These are phyloP conservation scores for Boletales sp. DNA, from an alignment of 768 basidiomycete species.

Conservation along the genomic window DNA sequence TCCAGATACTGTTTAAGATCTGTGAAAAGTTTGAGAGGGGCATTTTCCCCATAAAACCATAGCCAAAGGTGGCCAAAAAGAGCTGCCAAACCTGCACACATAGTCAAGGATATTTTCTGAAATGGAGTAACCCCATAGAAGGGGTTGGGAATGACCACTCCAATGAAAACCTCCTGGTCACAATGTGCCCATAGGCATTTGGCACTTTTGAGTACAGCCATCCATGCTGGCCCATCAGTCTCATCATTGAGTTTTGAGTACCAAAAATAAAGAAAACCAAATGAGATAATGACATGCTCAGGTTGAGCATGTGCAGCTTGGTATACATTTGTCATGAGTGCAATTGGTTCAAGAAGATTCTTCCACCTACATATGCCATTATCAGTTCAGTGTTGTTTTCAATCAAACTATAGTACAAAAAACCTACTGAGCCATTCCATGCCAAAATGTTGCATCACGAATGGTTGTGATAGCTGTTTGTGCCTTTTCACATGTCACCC, in stretches of 20 bases:
- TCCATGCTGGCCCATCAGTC: neutral
- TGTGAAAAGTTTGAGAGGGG: neutral
- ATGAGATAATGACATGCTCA: slow-evolving; percentile 25
- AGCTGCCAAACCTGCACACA: neutral
- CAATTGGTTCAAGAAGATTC: slow-evolving; percentile 30
- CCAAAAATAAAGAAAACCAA: slow-evolving; percentile 22
- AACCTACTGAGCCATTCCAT: slow-evolving; percentile 2
- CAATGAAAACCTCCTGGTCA: slow-evolving; percentile 32
- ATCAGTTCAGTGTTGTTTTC: too few species aligned
- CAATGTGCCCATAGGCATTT: slow-evolving; percentile 26
- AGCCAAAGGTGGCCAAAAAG: neutral
- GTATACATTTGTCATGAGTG: slow-evolving; percentile 13
- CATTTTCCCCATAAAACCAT: neutral
- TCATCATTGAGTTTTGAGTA: neutral
- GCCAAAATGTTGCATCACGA: slow-evolving; percentile 17
- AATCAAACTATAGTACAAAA: too few species aligned
- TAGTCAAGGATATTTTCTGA: neutral
- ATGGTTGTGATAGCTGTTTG: slow-evolving; percentile 26
- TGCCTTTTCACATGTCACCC: slow-evolving; percentile 23
- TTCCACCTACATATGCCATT: slow-evolving; percentile 25
- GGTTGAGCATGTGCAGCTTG: neutral
- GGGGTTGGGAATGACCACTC: slow-evolving; percentile 28
- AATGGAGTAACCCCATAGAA: slow-evolving; percentile 24
- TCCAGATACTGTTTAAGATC: neutral
- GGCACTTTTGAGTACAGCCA: slow-evolving; percentile 28